phyloP scores from a whole-genome alignment of 1,284 basidiomycete genomes.

The Entoloma clypeatum region DNA sequence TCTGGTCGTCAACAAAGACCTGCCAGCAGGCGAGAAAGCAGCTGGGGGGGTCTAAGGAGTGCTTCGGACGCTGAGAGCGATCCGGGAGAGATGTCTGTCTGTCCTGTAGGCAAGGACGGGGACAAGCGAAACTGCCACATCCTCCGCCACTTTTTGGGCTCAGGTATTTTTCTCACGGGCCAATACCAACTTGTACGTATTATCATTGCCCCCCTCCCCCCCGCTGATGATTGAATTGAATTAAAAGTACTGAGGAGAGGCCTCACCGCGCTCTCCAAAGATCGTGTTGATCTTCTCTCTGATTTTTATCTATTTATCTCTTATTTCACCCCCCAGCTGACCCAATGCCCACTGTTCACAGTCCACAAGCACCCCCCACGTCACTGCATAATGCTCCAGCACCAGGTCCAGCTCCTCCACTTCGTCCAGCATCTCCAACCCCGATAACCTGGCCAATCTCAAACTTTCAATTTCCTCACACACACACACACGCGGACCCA shows the following conservation, averaged over 20 bases:
- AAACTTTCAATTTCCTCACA: neutral
- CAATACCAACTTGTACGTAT: slow-evolving; percentile 7
- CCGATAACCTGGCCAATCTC: slow-evolving; percentile 55
- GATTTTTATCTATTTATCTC: slow-evolving; percentile 16
- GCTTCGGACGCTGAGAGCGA: slow-evolving; percentile 40
- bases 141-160: slow-evolving; percentile 22
- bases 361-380: slow-evolving; percentile 55
- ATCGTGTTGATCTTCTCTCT: slow-evolving; percentile 32
- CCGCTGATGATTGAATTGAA: slow-evolving; percentile 8
- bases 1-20: slow-evolving; percentile 80
- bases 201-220: neutral
- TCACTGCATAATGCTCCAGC: slow-evolving; percentile 82
- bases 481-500: slow-evolving; percentile 27
- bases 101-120: slow-evolving; percentile 30
- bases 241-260: slow-evolving; percentile 10
- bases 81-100: slow-evolving; percentile 31
- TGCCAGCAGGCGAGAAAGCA: slow-evolving; percentile 80
- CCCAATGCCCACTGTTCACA: slow-evolving; percentile 27
- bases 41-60: slow-evolving; percentile 34
- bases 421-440: slow-evolving; percentile 85
- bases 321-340: slow-evolving; percentile 36
- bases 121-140: slow-evolving; percentile 22
- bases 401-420: slow-evolving; percentile 89
- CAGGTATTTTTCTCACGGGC: too few species aligned
- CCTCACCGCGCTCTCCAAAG: slow-evolving; percentile 18